Evolutionary conservation across 441 rosid species (phyloP).

Genomic region (Pelargonium fulgidum): DNA sequence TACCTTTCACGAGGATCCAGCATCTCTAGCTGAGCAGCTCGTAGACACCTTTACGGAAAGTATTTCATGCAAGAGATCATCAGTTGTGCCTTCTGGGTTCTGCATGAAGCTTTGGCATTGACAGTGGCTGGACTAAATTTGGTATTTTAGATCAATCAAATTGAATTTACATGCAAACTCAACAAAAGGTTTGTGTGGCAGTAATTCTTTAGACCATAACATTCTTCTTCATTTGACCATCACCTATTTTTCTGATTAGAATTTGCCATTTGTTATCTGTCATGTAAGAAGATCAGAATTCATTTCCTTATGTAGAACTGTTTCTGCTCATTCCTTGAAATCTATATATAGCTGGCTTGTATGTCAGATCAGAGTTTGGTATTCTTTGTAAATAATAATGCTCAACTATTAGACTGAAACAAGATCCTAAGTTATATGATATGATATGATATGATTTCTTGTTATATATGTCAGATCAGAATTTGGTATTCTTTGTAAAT

Average conservation of each 20-base stretch:
- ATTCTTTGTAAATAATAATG: too few species aligned
- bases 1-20: conserved; percentile 61
- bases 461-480: too few species aligned
- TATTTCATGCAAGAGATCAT: conserved; percentile 43
- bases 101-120: conserved; percentile 98
- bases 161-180: conserved; percentile 22
- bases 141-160: not conserved
- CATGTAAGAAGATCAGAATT: conserved; percentile 30
- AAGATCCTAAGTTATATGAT: too few species aligned
- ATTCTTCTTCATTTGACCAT: conserved; percentile 31
- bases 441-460: too few species aligned
- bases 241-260: conserved; percentile 27
- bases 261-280: conserved; percentile 30
- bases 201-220: not conserved
- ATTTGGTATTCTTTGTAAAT: too few species aligned
- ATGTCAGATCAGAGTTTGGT: too few species aligned
- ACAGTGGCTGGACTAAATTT: not conserved
- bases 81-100: conserved; percentile 57
- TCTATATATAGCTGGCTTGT: conserved; percentile 8
- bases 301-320: conserved; percentile 21
- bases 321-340: conserved; percentile 14
- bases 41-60: conserved; percentile 77
- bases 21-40: conserved; percentile 89
- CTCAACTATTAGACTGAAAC: too few species aligned
- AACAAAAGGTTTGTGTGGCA: conserved; percentile 22